Base-by-base conservation (phyloP, 257 asterid species). In the Haberlea rhodopensis region DNA sequence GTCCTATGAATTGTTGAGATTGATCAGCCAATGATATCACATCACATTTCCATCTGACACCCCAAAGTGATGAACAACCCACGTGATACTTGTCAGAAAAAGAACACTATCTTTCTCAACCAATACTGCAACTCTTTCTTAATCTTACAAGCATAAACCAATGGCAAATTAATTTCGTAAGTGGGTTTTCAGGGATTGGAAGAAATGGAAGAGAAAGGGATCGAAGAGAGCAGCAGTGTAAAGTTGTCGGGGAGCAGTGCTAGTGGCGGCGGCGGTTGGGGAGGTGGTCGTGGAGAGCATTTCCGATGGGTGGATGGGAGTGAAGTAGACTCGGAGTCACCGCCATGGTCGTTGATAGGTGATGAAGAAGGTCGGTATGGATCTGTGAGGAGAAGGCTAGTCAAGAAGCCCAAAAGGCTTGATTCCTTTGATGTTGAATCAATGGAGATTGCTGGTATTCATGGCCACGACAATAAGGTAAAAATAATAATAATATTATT, bases 261-360 rank as follows among this genome's bases (percentile, higher is more conserved):
- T 57, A 64, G 76, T 8, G 73, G 83, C 63, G 77, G 76, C 8
- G 73, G 80, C 13, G 74, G 74, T 18, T 76, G 79, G 5, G 65
- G 78, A 13, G 79, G 80, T 20, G 73, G 75, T 31, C 81, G 82
- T 1, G 81, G 77, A 63, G 91, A 78, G 69, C 76, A 89, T 16
- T 73, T 71, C 25, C 76, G 95, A 79, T 92, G 99, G 99, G 99
- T 94, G 55, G 96, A 94, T 77, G 99, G 99, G n/a, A 89, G 91
- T 74, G 99, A 89, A 51, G 94, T 85, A 78, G 90, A 83, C 60
- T 81, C 94, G 0, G 95, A 90, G 54, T 65, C 89, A 4, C 79
- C 87, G 8, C 75, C 86, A 10, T 81, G 84, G 88, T 71, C 84
- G 21, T 68, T 74, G 66, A 70, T 11, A 1, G 85, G 62, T 1